Percentiles rank a stretch among this genome's conserved stretches.
Conservation (phyloP, 176 grass and related monocot species). For the Areca catechu region DNA sequence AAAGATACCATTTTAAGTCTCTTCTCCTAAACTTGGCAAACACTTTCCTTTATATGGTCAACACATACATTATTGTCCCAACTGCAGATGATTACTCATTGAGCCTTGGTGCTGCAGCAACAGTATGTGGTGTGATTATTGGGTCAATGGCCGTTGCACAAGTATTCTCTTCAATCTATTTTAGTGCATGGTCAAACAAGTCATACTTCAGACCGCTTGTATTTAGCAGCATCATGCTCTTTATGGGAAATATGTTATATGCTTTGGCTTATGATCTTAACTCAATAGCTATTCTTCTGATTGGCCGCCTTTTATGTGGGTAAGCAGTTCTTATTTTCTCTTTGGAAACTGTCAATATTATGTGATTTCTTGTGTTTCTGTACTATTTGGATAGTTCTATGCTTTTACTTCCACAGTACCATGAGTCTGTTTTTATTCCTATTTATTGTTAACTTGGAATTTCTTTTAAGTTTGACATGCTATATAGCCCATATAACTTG, state of each 20-base stretch:
- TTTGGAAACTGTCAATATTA: too few species aligned
- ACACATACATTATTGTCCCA: constrained; percentile 95
- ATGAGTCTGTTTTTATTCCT: too few species aligned
- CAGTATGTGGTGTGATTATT: constrained; percentile 88
- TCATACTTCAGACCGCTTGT: constrained; percentile 87
- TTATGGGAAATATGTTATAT: constrained; percentile 66
- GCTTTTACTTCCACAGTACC: too few species aligned
- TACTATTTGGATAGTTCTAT: too few species aligned
- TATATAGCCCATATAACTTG: background rate
- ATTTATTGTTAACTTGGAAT: too few species aligned
- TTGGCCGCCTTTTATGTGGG: constrained; percentile 80
- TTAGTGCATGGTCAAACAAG: constrained; percentile 90
- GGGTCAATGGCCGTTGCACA: constrained; percentile 96
- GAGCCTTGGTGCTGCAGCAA: constrained; percentile 88
- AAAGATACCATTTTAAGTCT: constrained; percentile 68
- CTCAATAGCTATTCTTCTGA: constrained; percentile 52
- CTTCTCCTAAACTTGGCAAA: constrained; percentile 70
- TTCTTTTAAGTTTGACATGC: background rate
- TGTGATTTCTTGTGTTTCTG: too few species aligned
- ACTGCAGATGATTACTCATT: constrained; percentile 90
- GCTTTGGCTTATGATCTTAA: constrained; percentile 83
- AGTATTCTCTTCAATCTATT: constrained; percentile 98
- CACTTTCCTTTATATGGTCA: constrained; percentile 89
- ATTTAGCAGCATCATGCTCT: constrained; percentile 86
- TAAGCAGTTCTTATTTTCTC: constrained; percentile 16